Base-by-base conservation (phyloP, 352 stramenopile species). In the Pythium pyrilobum region DNA sequence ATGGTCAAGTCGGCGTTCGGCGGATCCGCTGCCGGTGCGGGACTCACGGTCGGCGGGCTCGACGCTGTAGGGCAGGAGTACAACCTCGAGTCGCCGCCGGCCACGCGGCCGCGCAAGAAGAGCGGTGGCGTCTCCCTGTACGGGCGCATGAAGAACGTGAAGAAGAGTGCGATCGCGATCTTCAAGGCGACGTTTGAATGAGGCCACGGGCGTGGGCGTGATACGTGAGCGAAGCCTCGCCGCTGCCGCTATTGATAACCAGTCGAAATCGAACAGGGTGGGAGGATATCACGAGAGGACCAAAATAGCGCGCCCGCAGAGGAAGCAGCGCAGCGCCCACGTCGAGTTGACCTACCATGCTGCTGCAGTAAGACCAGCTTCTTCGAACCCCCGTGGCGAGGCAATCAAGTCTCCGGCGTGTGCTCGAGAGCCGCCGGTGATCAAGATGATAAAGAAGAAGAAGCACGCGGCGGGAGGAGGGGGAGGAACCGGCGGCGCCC, bases 121-220 rank as follows among this genome's bases (percentile, higher is more conserved):
- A 59, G 53, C 34, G 41, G 40, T 15, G 52, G 49, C 7, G 66
- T 75, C 39, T 86, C 80, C 36, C 64, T 91, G 23, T 91, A 91
- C 52, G 78, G 80, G 33, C 77, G 77, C 25, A 91, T 91, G 80
- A 91, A 91, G 59, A 87, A 88, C 48, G 78, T 74, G 27, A 77
- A 86, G 62, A 87, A 87, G 65, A 91, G 67, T 59, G 80, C 78
- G 25, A 72, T 88, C 36, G 78, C 80, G 46, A 91, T 91, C 67
- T 86, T 91, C 72, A 87, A 86, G 59, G 78, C 77, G 32, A 88
- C 77, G 15, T 91, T 91, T 58, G 79, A 89, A 62, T 89, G 72
- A 87, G 36, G n/a, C n/a, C n/a, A n/a, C n/a, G n/a, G n/a, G n/a
- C 31, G 29, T 32, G 16, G 44, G 24, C n/a, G 29, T n/a, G n/a